These are phyloP conservation scores for Mucor lusitanicus DNA, from an alignment of 371 early-diverging fungal species.

Conservation along the genomic window DNA sequence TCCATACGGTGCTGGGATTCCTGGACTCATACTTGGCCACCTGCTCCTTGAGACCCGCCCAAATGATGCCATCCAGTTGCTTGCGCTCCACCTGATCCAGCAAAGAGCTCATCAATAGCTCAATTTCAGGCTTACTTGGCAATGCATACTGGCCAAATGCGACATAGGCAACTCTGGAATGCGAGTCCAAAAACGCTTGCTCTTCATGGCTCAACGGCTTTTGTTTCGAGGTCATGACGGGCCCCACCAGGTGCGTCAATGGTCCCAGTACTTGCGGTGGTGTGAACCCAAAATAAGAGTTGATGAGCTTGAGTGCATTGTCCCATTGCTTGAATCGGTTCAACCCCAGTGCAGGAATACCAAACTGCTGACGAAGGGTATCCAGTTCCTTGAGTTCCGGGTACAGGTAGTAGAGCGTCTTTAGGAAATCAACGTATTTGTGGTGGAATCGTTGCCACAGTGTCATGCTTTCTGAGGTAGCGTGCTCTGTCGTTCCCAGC, in stretches of 20 bases:
- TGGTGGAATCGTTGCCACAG: conserved; percentile 23
- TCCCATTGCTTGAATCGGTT: conserved; percentile 1
- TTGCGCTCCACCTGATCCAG: conserved; percentile 21
- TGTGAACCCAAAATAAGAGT: conserved; percentile 28
- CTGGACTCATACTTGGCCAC: not conserved
- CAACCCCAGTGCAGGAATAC: conserved; percentile 1
- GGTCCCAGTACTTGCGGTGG: conserved; percentile 30
- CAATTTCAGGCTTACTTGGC: conserved; percentile 7
- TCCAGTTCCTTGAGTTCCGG: conserved; percentile 10
- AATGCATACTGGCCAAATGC: conserved; percentile 37
- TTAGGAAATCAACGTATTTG: conserved; percentile 13
- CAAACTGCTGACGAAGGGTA: not conserved
- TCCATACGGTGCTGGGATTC: not conserved
- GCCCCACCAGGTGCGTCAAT: conserved; percentile 33
- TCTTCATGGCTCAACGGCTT: conserved; percentile 7
- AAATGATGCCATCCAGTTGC: conserved; percentile 33
- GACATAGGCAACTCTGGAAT: conserved; percentile 26
- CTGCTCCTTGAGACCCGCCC: conserved; percentile 17
- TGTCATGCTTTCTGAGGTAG: conserved; percentile 19
- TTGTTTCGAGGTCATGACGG: conserved; percentile 15
- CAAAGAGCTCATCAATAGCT: conserved; percentile 22
- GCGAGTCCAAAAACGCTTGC: conserved; percentile 15
- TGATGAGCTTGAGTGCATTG: conserved; percentile 21
- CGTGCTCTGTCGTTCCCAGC: conserved; percentile 5
- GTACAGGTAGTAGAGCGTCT: not conserved